Conservation (phyloP, 306 rosid genomes). For the Purshia tridentata region DNA sequence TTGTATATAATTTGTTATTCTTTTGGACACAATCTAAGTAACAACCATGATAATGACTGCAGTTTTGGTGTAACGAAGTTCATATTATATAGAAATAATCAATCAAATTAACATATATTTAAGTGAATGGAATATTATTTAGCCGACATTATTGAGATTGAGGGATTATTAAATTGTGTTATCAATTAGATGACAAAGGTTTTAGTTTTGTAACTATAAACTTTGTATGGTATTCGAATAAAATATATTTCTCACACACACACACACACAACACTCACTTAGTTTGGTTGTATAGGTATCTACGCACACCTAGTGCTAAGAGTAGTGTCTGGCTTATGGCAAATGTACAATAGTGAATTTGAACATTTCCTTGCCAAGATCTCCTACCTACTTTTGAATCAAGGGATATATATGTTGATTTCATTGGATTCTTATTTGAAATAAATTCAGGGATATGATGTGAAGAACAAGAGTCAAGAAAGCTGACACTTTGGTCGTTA, state of each 20-base stretch:
- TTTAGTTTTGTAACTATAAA: conserved; percentile 1
- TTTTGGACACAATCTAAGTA: not conserved
- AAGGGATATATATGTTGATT: not conserved
- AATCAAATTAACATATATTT: too few species aligned
- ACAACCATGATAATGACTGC: not conserved
- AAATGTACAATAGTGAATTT: not conserved
- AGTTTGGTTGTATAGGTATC: not conserved
- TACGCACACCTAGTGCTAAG: not conserved
- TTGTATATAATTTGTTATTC: too few species aligned
- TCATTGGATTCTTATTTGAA: not conserved
- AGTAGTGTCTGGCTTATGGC: conserved; percentile 5
- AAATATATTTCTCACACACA: not conserved
- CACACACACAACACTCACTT: not conserved
- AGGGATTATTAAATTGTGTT: not conserved
- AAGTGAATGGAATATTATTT: not conserved
- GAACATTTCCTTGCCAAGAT: conserved; percentile 3
- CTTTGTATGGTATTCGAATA: not conserved
- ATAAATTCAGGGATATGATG: not conserved
- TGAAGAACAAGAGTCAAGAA: conserved; percentile 6
- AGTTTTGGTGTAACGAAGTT: not conserved
- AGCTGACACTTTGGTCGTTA: too few species aligned
- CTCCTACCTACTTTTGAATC: conserved; percentile 15
- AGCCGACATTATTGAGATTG: conserved; percentile 6
- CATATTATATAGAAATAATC: not conserved
- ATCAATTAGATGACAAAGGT: not conserved